Evolutionary conservation across 371 early-diverging fungal genomes (phyloP).

Genomic region (Haplosporangium sp.): DNA sequence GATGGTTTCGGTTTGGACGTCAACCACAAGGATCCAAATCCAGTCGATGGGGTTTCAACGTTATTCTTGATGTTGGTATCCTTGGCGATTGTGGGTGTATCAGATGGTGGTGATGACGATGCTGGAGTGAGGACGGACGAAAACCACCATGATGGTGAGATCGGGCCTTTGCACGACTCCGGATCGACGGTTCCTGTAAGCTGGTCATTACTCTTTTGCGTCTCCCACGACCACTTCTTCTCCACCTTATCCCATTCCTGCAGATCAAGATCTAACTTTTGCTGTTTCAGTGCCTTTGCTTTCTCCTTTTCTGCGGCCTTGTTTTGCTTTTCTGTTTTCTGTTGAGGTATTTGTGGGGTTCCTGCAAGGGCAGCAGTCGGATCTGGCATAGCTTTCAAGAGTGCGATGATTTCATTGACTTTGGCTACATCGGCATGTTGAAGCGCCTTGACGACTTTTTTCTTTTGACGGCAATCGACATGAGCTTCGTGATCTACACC

Average conservation of each 20-base stretch:
- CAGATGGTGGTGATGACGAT: not conserved
- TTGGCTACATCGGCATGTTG: constrained; percentile 37
- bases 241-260: constrained; percentile 45
- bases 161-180: constrained; percentile 12
- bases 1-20: constrained; percentile 8
- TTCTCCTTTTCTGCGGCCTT: not conserved
- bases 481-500: constrained; percentile 34
- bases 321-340: not conserved
- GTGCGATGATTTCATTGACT: constrained; percentile 40
- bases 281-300: constrained; percentile 2
- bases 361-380: constrained; percentile 18
- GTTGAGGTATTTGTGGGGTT: not conserved
- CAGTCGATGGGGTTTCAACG: not conserved
- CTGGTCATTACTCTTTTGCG: constrained; percentile 43
- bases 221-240: constrained; percentile 21
- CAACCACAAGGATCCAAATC: constrained; percentile 11
- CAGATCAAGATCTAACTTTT: constrained; percentile 22
- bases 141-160: constrained; percentile 14
- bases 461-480: constrained; percentile 27
- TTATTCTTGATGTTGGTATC: not conserved
- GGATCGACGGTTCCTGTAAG: constrained; percentile 30
- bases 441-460: constrained; percentile 51
- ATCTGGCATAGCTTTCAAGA: constrained; percentile 57
- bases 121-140: constrained; percentile 3
- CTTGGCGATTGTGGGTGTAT: not conserved